A percentile compares a stretch with the other conserved stretches of the same genome.
Evolutionary conservation across 768 basidiomycete genomes (phyloP).

Genomic region (Porphyrellus cyaneotinctus): DNA sequence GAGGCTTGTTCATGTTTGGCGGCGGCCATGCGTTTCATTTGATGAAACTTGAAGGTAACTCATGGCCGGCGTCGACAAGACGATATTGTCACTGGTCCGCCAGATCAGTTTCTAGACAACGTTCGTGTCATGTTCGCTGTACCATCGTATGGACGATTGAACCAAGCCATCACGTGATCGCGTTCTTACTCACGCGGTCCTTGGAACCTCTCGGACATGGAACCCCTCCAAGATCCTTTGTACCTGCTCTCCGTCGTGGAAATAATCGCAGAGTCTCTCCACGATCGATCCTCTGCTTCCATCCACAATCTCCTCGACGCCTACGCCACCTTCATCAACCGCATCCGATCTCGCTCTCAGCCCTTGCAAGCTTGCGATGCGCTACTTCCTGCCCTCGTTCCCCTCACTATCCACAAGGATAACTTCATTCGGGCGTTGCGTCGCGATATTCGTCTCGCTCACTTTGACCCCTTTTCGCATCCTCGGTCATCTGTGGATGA

Average conservation of each 20-base stretch:
- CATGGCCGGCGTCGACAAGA: too few relatives aligned
- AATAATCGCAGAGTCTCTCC: slow-evolving; percentile 44
- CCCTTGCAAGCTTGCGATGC: slow-evolving; percentile 2
- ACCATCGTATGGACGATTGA: too few relatives aligned
- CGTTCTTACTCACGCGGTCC: background rate
- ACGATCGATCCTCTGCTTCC: slow-evolving; percentile 37
- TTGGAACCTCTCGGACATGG: background rate
- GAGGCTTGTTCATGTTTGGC: slow-evolving; percentile 25
- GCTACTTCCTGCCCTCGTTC: slow-evolving; percentile 20
- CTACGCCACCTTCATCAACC: slow-evolving; percentile 47
- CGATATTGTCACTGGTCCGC: too few relatives aligned
- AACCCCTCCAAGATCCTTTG: slow-evolving; percentile 9
- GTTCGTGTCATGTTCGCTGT: too few relatives aligned
- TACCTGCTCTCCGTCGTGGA: slow-evolving; percentile 42
- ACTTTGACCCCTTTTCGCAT: slow-evolving; percentile 32
- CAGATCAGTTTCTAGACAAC: too few relatives aligned
- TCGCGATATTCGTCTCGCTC: slow-evolving; percentile 49
- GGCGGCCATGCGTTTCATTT: slow-evolving; percentile 10
- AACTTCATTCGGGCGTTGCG: slow-evolving; percentile 40
- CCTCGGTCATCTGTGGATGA: slow-evolving; percentile 5
- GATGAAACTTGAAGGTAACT: background rate
- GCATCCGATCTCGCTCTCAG: slow-evolving; percentile 32
- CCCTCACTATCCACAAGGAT: slow-evolving; percentile 33
- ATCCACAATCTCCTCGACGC: slow-evolving; percentile 59
- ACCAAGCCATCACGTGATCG: background rate